Evolutionary conservation across 768 basidiomycete species (phyloP), one percentile per base, ranked within the genome.

Genomic region (Xerocomellus dryophilus): DNA sequence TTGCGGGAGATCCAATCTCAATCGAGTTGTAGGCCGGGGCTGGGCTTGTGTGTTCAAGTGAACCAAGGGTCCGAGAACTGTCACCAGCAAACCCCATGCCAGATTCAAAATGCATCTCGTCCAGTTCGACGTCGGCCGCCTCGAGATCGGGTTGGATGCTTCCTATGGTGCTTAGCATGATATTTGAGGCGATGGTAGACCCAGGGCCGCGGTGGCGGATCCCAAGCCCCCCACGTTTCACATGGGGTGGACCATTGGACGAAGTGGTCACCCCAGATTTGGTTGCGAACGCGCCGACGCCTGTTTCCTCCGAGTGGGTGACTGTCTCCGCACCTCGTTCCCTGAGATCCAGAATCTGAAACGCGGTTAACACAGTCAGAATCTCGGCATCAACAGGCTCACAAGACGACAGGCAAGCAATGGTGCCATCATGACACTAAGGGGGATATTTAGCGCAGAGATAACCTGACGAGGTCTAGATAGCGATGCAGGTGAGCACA

Each of bases 381-480:
- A 34, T 47, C 20, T 23, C 38, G 40, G 17, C 17, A 47, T 40
- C 7, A 20, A n/a, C 38, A 32, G 20, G 55, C 79, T 57, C 60
- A 87, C 86, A 36, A 92, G 77, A 54, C 89, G 84, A 66, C 88
- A 90, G 6, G 89, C 89, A 42, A 92, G 79, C 34, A 92, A 72
- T 21, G 89, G 88, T 17, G 82, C 85, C 64, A 92, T 78, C 88
- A 91, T 90, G 17, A 91, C 87, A 62, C 88, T 90, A 60, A 91
- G 74, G 10, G 89, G 89, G 60, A 91, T 91, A 61, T 88, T 88
- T 64, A 91, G 84, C 17, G 89, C 89, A 21, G 88, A 90, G 59
- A 90, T 89, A 20, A 81, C 85, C 70, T 89, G 88, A 52, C 85
- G 86, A 46, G 88, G 88, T 74, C 88, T 90, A 39, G 41, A 39